These are phyloP conservation scores for Simplicillium sp. DNA, from an alignment of 2,329 filamentous ascomycete species.

Conservation along the genomic window DNA sequence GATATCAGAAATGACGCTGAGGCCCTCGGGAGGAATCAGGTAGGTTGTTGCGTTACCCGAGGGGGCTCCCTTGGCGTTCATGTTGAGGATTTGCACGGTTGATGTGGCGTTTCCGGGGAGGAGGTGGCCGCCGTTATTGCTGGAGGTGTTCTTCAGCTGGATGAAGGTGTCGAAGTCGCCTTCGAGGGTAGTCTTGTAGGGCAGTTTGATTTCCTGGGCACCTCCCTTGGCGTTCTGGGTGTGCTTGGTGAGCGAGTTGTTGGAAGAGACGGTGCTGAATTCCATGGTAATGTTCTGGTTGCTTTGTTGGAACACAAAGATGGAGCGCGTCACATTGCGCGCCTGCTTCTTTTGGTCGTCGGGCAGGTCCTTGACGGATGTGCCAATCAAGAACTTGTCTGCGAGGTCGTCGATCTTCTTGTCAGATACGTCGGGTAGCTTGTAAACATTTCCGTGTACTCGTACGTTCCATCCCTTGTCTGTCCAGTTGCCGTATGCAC, in stretches of 20 bases:
- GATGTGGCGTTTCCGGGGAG: constrained; percentile 55
- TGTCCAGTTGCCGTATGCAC: constrained; percentile 69
- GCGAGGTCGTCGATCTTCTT: constrained; percentile 58
- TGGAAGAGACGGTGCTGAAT: constrained; percentile 26
- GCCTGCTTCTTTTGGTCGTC: constrained; percentile 54
- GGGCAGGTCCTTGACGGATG: constrained; percentile 44
- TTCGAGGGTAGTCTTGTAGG: constrained; percentile 54
- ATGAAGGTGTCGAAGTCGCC: constrained; percentile 71
- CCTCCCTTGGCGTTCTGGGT: constrained; percentile 34
- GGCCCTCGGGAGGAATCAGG: constrained; percentile 58
- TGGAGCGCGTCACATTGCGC: constrained; percentile 62
- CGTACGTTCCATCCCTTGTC: constrained; percentile 67
- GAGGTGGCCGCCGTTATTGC: constrained; percentile 29
- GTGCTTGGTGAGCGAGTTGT: no score
- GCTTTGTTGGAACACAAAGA: constrained; percentile 67
- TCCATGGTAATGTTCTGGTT: constrained; percentile 49
- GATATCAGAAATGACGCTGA: constrained; percentile 69
- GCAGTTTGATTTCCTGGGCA: constrained; percentile 51
- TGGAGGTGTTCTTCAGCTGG: constrained; percentile 28
- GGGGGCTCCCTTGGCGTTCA: constrained; percentile 54
- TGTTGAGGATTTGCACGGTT: constrained; percentile 57
- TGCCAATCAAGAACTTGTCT: constrained; percentile 50
- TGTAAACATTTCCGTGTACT: constrained; percentile 75
- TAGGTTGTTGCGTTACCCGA: constrained; percentile 69
- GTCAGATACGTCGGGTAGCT: constrained; percentile 59